Conservation (phyloP, 73 alveolate genomes). For the Diophrys appendiculata region DNA sequence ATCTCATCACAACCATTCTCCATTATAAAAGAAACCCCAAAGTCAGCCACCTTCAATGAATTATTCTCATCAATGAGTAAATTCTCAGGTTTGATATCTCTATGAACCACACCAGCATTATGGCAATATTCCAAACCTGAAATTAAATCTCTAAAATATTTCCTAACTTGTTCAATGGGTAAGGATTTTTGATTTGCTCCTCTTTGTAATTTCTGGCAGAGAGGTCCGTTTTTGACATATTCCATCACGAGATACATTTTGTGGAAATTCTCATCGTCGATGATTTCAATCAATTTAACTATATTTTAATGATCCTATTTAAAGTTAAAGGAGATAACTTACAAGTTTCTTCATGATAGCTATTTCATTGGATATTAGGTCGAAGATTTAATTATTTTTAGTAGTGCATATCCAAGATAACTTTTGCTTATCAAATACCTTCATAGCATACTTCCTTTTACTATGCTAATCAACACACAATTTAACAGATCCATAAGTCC, state of each 20-base stretch:
- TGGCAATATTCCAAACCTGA: constrained; percentile 49
- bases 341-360: constrained; percentile 62
- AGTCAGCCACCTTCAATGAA: constrained; percentile 72
- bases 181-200: neutral
- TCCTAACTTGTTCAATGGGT: constrained; percentile 17
- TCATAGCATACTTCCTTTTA: constrained; percentile 38
- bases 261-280: constrained; percentile 54
- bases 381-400: constrained; percentile 26
- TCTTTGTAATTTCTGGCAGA: neutral
- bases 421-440: constrained; percentile 43
- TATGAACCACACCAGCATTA: constrained; percentile 69
- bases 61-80: constrained; percentile 68
- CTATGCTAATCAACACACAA: constrained; percentile 33
- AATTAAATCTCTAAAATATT: constrained; percentile 46
- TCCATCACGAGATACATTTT: constrained; percentile 62
- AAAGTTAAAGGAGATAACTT: neutral
- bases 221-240: constrained; percentile 31
- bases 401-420: constrained; percentile 38
- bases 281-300: constrained; percentile 52
- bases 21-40: constrained; percentile 64
- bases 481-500: constrained; percentile 44
- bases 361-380: constrained; percentile 36
- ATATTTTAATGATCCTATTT: constrained; percentile 47
- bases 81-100: constrained; percentile 91
- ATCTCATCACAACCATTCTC: constrained; percentile 47